Evolutionary conservation across 805 yeast species (phyloP).

Genomic region (Lachancea waltii): DNA sequence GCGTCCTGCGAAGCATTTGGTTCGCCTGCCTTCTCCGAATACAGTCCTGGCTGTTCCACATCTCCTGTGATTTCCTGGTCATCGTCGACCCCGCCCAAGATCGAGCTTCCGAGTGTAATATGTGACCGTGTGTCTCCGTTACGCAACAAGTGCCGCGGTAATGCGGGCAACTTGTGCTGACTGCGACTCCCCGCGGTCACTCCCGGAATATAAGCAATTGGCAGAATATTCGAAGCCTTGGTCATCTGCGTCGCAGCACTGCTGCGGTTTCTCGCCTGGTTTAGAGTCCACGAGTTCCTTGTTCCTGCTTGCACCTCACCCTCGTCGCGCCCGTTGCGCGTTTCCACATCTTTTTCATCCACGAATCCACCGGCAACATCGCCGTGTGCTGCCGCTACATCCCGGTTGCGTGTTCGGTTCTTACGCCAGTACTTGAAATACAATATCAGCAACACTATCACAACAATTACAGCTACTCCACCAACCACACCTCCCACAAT

Average conservation of each 20-base stretch:
- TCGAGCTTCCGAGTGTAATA: conserved; percentile 38
- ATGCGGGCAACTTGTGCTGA: conserved; percentile 4
- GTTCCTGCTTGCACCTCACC: background rate
- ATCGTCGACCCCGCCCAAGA: conserved; percentile 36
- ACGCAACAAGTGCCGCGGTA: conserved; percentile 21
- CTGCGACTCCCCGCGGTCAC: conserved; percentile 51
- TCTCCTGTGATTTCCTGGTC: conserved; percentile 11
- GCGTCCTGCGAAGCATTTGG: conserved; percentile 13
- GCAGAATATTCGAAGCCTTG: conserved; percentile 80
- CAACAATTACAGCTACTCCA: conserved; percentile 32
- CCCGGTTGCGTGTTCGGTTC: conserved; percentile 15
- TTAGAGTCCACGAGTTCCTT: conserved; percentile 5
- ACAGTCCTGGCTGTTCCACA: background rate
- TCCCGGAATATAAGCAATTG: conserved; percentile 92
- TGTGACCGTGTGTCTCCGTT: conserved; percentile 28
- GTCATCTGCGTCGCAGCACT: conserved; percentile 63
- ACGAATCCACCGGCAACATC: conserved; percentile 17
- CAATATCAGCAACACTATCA: conserved; percentile 33
- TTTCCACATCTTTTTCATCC: conserved; percentile 12
- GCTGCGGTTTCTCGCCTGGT: conserved; percentile 24
- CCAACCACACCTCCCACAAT: conserved; percentile 56
- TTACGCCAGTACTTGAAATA: conserved; percentile 41
- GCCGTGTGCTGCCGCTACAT: conserved; percentile 26
- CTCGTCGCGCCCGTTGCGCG: background rate
- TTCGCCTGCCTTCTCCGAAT: conserved; percentile 12